Evolutionary conservation across 139 green algal genomes (phyloP), one percentile per base, ranked within the genome.

Genomic region (Coelastrella sp.): DNA sequence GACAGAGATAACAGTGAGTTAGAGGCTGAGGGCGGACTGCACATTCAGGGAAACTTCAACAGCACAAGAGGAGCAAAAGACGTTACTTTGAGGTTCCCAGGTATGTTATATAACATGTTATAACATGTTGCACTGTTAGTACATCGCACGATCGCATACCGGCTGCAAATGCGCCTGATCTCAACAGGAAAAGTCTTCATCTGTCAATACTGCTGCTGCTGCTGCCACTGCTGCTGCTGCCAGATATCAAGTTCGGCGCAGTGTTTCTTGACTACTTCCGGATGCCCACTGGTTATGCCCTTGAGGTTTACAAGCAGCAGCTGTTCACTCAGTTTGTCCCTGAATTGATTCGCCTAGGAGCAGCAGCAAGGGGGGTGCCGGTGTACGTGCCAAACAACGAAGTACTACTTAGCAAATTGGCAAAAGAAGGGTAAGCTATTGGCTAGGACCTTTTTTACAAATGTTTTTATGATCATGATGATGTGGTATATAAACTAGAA

Each of bases 261-360:
- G 48, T 81, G 27, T 81, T 81, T 50, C 59, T 60, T n/a, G 73
- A 81, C 73, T 81, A 81, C 73, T 81, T 81, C 73, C 73, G 73
- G 30, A 67, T 67, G 48, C 73, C 73, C 32, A 68, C 50, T 6
- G 73, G 73, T 4, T 81, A 81, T 37, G 73, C 50, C 27, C 11
- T 38, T 15, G 48, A 67, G 27, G 15, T 81, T 27, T 81, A 81
- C 73, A 66, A 67, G 50, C 73, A 53, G 48, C 50, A 66, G 73
- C 73, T 81, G 17, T 81, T 81, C 30, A 81, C 50, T 3, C 50
- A 66, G 48, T 81, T 81, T 67, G 32, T 81, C 19, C 73, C 73
- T 23, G 73, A 81, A 37, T 32, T 81, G 1, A 25, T 81, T 4
- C 27, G 73, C 5, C 4, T 27, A 2, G 73, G 73, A 53, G 73